Base-by-base conservation (phyloP, 441 rosid species). In the Euphorbia corollata region DNA sequence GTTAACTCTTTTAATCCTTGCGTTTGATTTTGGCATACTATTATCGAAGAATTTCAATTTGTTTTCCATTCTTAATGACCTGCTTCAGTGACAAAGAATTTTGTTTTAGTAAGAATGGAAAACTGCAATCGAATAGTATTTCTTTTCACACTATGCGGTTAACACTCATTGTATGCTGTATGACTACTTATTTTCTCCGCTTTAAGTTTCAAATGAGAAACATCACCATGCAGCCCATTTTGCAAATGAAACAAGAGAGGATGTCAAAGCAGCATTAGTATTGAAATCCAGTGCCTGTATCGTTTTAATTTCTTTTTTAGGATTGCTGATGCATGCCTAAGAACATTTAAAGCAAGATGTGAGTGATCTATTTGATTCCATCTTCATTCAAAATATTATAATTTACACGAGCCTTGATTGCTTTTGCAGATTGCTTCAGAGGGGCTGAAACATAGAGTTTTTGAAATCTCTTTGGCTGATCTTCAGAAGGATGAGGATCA, bases 381-480 rank as follows among this genome's bases (percentile, higher is more conserved):
- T 55, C 38, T 23, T 30, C 12, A 30, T 57, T 12, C 11, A 7
- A 32, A 15, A 36, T 30, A 36, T 30, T 6, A 16, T 24, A 41
- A 32, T 39, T 62, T 13, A 62, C 27, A 12, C 55, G 24, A n/a
- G 56, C 0, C 13, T 55, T 41, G 15, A 7, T 34, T 64, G 27
- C 38, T 13, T 64, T 3, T 45, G 27, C 76, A 90, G 97, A 91
- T 91, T 86, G 97, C 96, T 23, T 91, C 97, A 0, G 97, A 91
- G 77, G 93, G 96, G 18, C 75, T 91, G 68, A 88, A 88, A 61
- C 97, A 91, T 74, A 68, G 97, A 19, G 86, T 88, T 61, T 85
- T 88, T 69, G 96, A 91, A 83, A 69, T 81, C 16, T 91, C 96
- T 0, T 81, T 91, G 55, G 93, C 91, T 53, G 97, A 91, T 72